Evolutionary conservation across 2,329 filamentous ascomycete genomes (phyloP), one percentile per base, ranked within the genome.

Genomic region (Tricladium varicosporioides): DNA sequence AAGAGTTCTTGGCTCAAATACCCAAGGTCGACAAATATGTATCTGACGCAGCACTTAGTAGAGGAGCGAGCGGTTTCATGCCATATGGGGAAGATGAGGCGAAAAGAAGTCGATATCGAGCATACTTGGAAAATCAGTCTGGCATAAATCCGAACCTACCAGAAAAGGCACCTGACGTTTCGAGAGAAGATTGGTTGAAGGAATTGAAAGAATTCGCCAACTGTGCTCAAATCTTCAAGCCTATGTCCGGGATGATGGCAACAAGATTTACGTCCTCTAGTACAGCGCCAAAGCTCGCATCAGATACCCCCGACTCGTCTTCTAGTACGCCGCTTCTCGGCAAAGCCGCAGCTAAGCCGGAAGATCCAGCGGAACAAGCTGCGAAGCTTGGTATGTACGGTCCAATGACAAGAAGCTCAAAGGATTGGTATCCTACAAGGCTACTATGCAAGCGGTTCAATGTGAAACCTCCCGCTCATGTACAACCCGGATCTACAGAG

Each of bases 361-460:
- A 85, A 60, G 89, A 96, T 67, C 87, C 92, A 0, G 91, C 91
- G 10, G 88, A 92, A 69, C 87, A 91, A 65, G 94, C 94, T 1
- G 94, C 94, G 7, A 89, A 82, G 67, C 76, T 97, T 69, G 92
- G 91, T 56, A 96, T 97, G 92, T 97, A 92, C 73, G 94, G 94
- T 1, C 81, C 85, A 13, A 82, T 97, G 84, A 99, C 94, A 2
- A 80, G 94, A 60, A 84, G 80, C 18, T 78, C 80, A 0, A 72
- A 83, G 7, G 82, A 86, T 4, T 97, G 96, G 72, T 87, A 86
- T 65, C 94, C 94, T 0, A 87, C 88, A 1, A 80, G 92, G 54
- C 74, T 99, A 43, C 74, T 97, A n/a, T 97, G 93, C 75, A 99
- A 97, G 71, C 82, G 94, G 8, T 96, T 99, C 74, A 92, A 92